Percentiles rank a stretch among this genome's conserved stretches.
These are phyloP conservation scores for Crassisporium funariophilum DNA, from an alignment of 768 basidiomycete genomes.

Conservation along the genomic window DNA sequence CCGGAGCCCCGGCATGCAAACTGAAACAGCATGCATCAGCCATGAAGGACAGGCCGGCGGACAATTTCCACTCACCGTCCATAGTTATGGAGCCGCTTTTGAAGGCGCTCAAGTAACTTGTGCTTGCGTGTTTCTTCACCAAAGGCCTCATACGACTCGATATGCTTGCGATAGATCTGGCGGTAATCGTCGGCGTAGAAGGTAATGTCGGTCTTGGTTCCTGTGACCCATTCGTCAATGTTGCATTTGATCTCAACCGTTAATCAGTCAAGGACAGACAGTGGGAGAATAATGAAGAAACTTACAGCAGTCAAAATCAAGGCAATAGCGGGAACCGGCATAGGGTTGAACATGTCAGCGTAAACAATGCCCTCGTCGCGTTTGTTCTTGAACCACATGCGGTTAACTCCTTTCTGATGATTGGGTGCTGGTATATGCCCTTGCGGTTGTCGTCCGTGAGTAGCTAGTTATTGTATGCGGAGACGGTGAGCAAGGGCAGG, in stretches of 20 bases:
- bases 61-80: background rate
- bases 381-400: conserved; percentile 27
- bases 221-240: conserved; percentile 16
- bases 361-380: conserved; percentile 23
- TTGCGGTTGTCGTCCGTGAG: background rate
- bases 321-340: conserved; percentile 11
- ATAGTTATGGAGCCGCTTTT: background rate
- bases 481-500: no score
- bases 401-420: conserved; percentile 24
- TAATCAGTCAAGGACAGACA: background rate
- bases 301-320: conserved; percentile 17
- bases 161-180: conserved; percentile 8
- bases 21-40: background rate
- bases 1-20: background rate
- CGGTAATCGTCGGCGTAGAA: conserved; percentile 16
- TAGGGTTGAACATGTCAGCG: conserved; percentile 21
- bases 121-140: background rate
- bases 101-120: background rate
- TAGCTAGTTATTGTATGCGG: no score
- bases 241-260: conserved; percentile 14
- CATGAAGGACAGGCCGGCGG: no score
- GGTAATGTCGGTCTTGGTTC: conserved; percentile 13
- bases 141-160: background rate
- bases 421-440: conserved; percentile 23
- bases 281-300: background rate